Evolutionary conservation across 1,284 basidiomycete genomes (phyloP).

Genomic region (Peniophora sp.): DNA sequence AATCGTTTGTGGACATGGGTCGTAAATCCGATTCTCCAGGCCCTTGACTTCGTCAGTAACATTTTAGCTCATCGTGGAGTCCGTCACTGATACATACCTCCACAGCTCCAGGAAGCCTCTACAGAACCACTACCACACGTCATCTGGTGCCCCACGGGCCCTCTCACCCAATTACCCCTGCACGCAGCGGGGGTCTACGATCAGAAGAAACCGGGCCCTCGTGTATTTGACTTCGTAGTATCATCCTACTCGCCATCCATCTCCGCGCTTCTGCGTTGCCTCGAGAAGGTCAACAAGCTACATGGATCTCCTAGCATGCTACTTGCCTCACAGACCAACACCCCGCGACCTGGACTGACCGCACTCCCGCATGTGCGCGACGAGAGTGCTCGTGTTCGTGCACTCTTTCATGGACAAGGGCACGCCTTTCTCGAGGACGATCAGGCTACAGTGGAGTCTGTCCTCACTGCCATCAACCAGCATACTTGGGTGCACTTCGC

Average conservation of each 20-base stretch:
- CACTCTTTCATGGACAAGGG: neutral
- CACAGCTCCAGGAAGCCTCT: neutral
- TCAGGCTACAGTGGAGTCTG: neutral
- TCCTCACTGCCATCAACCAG: neutral
- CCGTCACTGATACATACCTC: neutral
- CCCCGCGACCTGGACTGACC: neutral
- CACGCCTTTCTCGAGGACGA: slow-evolving; percentile 5
- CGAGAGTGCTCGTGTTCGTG: neutral
- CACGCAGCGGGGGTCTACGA: slow-evolving; percentile 15
- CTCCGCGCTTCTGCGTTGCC: neutral
- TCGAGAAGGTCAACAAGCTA: neutral
- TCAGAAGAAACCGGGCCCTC: neutral
- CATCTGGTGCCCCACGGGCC: slow-evolving; percentile 16
- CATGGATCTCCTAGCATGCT: neutral
- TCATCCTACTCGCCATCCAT: slow-evolving; percentile 18
- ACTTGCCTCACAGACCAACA: neutral
- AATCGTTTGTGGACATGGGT: neutral
- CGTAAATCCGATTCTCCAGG: no score
- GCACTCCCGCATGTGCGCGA: neutral
- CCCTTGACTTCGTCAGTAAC: no score
- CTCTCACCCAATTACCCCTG: slow-evolving; percentile 14
- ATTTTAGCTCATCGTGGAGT: no score
- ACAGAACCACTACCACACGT: slow-evolving; percentile 6
- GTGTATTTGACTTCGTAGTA: slow-evolving; percentile 10
- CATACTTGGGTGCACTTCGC: slow-evolving; percentile 1